These are phyloP conservation scores for Acanthochlamys bracteata DNA, from an alignment of 106 monocot species.

Conservation along the genomic window DNA sequence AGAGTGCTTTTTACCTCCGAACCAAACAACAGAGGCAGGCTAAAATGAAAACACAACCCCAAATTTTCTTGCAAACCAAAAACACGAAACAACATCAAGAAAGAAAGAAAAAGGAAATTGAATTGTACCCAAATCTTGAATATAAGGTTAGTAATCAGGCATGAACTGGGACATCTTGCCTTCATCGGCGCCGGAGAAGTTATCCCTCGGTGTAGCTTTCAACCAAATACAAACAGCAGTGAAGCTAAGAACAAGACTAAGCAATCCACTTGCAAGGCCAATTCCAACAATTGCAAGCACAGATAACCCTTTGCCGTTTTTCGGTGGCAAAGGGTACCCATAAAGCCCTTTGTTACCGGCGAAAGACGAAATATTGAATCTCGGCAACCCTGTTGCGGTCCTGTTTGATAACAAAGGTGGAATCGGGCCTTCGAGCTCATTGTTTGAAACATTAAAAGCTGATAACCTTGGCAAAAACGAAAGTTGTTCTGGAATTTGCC, in stretches of 20 bases:
- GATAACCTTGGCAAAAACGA: constrained; percentile 49
- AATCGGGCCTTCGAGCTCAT: constrained; percentile 36
- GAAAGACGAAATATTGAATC: constrained; percentile 63
- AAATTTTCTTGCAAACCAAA: neutral
- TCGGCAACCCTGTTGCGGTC: constrained; percentile 11
- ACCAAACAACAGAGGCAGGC: too few species aligned
- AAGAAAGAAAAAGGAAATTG: constrained; percentile 1
- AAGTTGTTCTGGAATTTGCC: constrained; percentile 46
- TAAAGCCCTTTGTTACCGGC: constrained; percentile 46
- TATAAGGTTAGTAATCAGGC: constrained; percentile 34
- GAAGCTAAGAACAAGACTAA: constrained; percentile 61
- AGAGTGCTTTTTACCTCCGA: too few species aligned
- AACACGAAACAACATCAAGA: neutral
- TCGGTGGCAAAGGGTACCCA: constrained; percentile 42
- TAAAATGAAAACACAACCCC: too few species aligned
- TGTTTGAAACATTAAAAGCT: constrained; percentile 53
- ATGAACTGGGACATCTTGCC: constrained; percentile 53
- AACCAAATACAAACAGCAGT: constrained; percentile 64
- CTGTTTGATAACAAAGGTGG: constrained; percentile 40
- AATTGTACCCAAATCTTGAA: neutral
- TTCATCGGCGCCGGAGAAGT: constrained; percentile 15
- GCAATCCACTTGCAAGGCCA: constrained; percentile 51
- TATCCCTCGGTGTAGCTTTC: constrained; percentile 25
- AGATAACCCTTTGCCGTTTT: constrained; percentile 27
- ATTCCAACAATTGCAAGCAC: constrained; percentile 62